Evolutionary conservation across 2,329 filamentous ascomycete genomes (phyloP).

Genomic region (Fusarium globosum): DNA sequence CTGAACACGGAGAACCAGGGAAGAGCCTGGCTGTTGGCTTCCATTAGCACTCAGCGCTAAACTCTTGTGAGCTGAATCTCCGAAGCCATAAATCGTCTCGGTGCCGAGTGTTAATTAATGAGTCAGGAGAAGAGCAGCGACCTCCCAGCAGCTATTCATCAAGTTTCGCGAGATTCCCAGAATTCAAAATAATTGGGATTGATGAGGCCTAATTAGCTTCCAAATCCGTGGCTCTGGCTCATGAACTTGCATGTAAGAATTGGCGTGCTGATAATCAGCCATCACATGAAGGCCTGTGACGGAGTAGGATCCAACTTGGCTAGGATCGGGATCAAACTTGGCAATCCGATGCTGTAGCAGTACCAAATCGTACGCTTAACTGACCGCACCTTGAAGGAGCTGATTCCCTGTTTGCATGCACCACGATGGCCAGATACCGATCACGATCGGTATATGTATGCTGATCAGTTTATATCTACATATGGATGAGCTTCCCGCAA

Average conservation of each 20-base stretch:
- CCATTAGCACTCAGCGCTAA: conserved; percentile 25
- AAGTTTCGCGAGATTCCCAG: neutral
- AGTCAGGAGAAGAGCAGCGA: conserved; percentile 24
- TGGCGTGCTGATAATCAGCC: neutral
- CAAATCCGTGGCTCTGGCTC: neutral
- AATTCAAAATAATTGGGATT: neutral
- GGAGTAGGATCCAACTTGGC: conserved; percentile 5
- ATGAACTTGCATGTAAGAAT: neutral
- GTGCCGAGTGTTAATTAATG: conserved; percentile 16
- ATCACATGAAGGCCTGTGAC: conserved; percentile 7
- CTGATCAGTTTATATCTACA: conserved; percentile 8
- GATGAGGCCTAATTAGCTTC: neutral
- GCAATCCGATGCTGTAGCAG: neutral
- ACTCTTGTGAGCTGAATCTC: conserved; percentile 19
- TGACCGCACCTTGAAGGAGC: neutral
- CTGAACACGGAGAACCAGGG: conserved; percentile 11
- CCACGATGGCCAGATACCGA: neutral
- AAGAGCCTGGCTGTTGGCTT: conserved; percentile 14
- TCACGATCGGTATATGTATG: neutral
- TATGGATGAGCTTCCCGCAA: neutral
- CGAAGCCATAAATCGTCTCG: conserved; percentile 22
- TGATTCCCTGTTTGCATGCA: neutral
- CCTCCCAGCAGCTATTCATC: conserved; percentile 1
- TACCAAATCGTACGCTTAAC: neutral
- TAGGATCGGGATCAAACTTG: conserved; percentile 21